Conservation (phyloP, 768 basidiomycete genomes). For the Kondoa malvinella region DNA sequence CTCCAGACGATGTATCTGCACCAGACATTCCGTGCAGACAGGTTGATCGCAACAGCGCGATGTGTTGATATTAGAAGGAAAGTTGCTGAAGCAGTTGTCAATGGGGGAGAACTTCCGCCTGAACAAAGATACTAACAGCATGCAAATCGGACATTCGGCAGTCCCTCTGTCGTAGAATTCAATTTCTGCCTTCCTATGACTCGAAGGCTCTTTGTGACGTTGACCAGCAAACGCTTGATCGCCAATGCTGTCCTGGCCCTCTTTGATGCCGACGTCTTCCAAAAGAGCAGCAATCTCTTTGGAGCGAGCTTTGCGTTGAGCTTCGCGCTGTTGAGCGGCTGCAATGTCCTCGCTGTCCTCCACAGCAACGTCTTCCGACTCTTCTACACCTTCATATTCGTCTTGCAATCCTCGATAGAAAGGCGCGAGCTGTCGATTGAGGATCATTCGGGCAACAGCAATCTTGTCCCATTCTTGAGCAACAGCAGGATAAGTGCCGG, state of each 20-base stretch:
- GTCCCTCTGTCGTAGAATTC: constrained; percentile 41
- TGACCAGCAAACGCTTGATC: constrained; percentile 18
- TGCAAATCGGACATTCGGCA: constrained; percentile 93
- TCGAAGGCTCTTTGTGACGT: not conserved
- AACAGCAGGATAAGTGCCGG: constrained; percentile 55
- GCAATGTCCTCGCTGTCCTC: constrained; percentile 17
- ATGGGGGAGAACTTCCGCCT: constrained; percentile 8
- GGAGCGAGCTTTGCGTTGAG: constrained; percentile 10
- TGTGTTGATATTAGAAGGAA: constrained; percentile 88
- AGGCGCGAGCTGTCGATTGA: constrained; percentile 73
- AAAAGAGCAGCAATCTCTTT: constrained; percentile 17
- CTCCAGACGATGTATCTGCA: constrained; percentile 92
- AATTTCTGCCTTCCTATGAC: constrained; percentile 13
- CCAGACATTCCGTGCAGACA: constrained; percentile 97
- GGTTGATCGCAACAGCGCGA: constrained; percentile 97
- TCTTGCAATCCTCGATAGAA: constrained; percentile 86
- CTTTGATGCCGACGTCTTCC: constrained; percentile 11
- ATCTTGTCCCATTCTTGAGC: constrained; percentile 75
- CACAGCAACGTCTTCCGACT: constrained; percentile 18
- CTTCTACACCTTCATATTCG: constrained; percentile 48
- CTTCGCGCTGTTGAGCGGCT: constrained; percentile 18
- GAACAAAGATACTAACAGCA: constrained; percentile 45
- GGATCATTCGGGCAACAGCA: constrained; percentile 70
- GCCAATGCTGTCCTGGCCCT: constrained; percentile 25
- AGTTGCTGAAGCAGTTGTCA: constrained; percentile 48